Percentiles rank a stretch among this genome's conserved stretches.
These are phyloP conservation scores for Pezicula carpinea DNA, from an alignment of 2,329 filamentous ascomycete genomes.

Conservation along the genomic window DNA sequence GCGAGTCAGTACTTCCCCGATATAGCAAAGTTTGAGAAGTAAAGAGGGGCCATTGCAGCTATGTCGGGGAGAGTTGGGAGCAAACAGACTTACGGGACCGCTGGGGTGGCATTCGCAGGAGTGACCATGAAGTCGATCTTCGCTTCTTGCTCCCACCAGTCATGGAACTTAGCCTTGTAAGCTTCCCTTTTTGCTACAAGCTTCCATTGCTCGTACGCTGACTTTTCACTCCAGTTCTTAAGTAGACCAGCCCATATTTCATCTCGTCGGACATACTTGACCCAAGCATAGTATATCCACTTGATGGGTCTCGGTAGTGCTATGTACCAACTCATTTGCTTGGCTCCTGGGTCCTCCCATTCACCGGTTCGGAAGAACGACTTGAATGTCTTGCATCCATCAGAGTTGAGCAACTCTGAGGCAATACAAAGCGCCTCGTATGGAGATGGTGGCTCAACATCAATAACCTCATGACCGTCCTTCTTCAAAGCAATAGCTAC, in stretches of 20 bases:
- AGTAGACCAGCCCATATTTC: conserved; percentile 74
- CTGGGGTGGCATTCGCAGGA: conserved; percentile 86
- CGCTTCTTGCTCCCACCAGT: conserved; percentile 75
- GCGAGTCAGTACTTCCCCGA: no score
- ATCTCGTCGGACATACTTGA: conserved; percentile 78
- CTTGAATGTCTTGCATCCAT: conserved; percentile 76
- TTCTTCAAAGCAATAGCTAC: conserved; percentile 63
- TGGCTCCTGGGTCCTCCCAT: conserved; percentile 72
- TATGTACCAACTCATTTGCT: conserved; percentile 71
- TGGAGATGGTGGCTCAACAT: conserved; percentile 62
- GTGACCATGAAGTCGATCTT: conserved; percentile 75
- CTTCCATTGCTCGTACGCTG: conserved; percentile 75
- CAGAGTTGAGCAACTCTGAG: conserved; percentile 75
- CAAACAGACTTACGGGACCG: conserved; percentile 50
- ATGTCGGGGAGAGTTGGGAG: no score
- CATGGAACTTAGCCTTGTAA: conserved; percentile 74
- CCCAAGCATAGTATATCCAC: conserved; percentile 84
- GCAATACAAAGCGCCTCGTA: conserved; percentile 74
- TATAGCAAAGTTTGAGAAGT: no score
- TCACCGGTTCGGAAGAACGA: conserved; percentile 74
- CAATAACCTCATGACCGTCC: conserved; percentile 71
- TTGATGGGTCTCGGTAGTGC: conserved; percentile 68
- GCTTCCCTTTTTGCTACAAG: conserved; percentile 72
- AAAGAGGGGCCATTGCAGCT: no score
- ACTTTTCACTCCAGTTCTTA: conserved; percentile 67